Evolutionary conservation across 495 filamentous ascomycete genomes (phyloP).

Genomic region (Bathelium albidoporum): DNA sequence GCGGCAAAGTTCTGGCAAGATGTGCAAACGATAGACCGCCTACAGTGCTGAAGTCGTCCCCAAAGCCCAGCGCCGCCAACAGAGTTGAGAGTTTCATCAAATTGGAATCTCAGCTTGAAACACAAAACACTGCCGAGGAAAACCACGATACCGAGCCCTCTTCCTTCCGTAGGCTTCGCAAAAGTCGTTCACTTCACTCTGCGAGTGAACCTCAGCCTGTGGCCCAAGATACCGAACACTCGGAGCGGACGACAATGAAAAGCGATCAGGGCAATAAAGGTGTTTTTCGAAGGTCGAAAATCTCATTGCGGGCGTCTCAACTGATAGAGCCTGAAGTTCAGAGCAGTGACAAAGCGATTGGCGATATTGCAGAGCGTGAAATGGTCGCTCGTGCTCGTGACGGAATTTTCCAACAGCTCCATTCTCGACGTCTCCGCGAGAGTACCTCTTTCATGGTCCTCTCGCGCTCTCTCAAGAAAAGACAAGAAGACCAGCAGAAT

Average conservation of each 20-base stretch:
- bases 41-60: background rate
- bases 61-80: background rate
- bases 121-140: background rate
- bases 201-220: background rate
- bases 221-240: background rate
- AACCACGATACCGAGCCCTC: background rate
- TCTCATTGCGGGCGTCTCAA: background rate
- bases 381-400: constrained; percentile 15
- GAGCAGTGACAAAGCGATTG: constrained; percentile 12
- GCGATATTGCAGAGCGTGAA: constrained; percentile 3
- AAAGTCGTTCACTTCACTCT: background rate
- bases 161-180: background rate
- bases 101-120: background rate
- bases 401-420: constrained; percentile 27
- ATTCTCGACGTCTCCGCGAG: constrained; percentile 6
- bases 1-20: background rate
- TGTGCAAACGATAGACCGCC: too few species aligned
- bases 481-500: background rate
- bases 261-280: background rate
- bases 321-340: constrained; percentile 7
- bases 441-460: constrained; percentile 7
- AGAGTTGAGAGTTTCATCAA: background rate
- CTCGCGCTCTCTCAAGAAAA: background rate
- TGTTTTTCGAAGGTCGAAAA: background rate
- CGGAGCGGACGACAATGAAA: background rate